Base-by-base conservation (phyloP, 2,329 filamentous ascomycete genomes). In the Apiospora phragmitis region DNA sequence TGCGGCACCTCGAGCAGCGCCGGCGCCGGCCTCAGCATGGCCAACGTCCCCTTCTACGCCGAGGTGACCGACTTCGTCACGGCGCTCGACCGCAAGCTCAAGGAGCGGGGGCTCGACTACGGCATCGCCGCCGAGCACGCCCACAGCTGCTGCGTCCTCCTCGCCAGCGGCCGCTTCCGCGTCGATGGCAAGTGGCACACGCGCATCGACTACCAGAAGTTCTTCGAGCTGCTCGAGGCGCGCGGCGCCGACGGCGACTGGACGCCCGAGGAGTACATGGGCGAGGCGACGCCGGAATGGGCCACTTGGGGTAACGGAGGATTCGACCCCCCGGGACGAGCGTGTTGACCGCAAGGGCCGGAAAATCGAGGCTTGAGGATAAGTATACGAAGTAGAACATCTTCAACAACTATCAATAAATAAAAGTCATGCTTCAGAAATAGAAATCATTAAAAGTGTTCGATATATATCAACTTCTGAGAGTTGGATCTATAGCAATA, bases 111-210 rank as follows among this genome's bases (percentile, higher is more conserved):
- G 0, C 85, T 98, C 8, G 86, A 86, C 1, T 98, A 98, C 77
- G 95, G 95, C 24, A 95, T 98, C 75, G 95, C 93, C 0, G 96
- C 95, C 1, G 96, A 98, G 83, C 95, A 98, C 79, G 94, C 94
- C 1, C 95, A 98, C 83, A 96, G 93, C 78, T 98, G 96, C 84
- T 98, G 95, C 79, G 91, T 97, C 29, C 84, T 98, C 68, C 86
- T 98, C 49, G 95, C 94, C 0, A 95, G 93, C 77, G 90, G 92
- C 70, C 85, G 94, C 11, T 99, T 98, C 85, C 85, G 86, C 70
- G 89, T 91, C 55, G 85, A 92, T 67, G 94, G 91, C 5, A 92
- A 90, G 79, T 98, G 95, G 95, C 93, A 96, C 79, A 97, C 95
- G 1, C 84, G 93, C 67, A 98, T 99, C 77, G 93, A 98, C 80